These are phyloP conservation scores for Rhynchosporium secalis DNA, from an alignment of 2,329 filamentous ascomycete genomes.

Conservation along the genomic window DNA sequence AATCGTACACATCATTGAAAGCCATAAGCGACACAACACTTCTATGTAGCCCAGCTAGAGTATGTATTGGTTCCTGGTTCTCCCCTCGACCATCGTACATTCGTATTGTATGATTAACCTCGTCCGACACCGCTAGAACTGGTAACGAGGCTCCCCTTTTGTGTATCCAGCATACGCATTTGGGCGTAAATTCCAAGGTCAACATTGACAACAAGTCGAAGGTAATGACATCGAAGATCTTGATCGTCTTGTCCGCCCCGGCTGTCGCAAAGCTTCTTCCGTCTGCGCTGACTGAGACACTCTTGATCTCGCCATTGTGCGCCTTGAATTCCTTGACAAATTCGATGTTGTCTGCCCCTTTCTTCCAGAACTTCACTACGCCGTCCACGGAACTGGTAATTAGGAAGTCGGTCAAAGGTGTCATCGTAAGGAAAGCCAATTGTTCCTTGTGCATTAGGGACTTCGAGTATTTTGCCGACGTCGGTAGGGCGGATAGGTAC, in stretches of 20 bases:
- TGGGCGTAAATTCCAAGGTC: conserved; percentile 71
- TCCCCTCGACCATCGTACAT: conserved; percentile 92
- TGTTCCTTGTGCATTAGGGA: conserved; percentile 99
- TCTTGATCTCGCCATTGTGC: conserved; percentile 80
- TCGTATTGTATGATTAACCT: conserved; percentile 68
- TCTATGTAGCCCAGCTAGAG: conserved; percentile 76
- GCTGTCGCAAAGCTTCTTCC: conserved; percentile 91
- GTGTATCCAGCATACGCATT: conserved; percentile 90
- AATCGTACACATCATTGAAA: conserved; percentile 87
- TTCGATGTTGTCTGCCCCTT: conserved; percentile 83
- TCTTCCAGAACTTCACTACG: conserved; percentile 99
- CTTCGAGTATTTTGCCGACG: conserved; percentile 80
- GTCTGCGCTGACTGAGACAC: conserved; percentile 83
- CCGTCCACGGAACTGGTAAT: conserved; percentile 93
- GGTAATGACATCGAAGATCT: conserved; percentile 80
- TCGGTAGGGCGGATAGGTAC: conserved; percentile 86
- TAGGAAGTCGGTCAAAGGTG: conserved; percentile 88
- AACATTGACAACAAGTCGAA: conserved; percentile 87
- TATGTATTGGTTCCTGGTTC: conserved; percentile 72
- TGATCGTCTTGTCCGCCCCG: conserved; percentile 74
- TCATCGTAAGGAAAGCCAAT: conserved; percentile 82
- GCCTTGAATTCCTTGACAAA: conserved; percentile 98
- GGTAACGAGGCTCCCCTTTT: conserved; percentile 83
- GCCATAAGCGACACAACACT: conserved; percentile 80
- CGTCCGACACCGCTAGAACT: conserved; percentile 79